Percentiles rank a stretch among this genome's conserved stretches.
These are phyloP conservation scores for Bretschneidera sinensis DNA, from an alignment of 345 rosid genomes.

Conservation along the genomic window DNA sequence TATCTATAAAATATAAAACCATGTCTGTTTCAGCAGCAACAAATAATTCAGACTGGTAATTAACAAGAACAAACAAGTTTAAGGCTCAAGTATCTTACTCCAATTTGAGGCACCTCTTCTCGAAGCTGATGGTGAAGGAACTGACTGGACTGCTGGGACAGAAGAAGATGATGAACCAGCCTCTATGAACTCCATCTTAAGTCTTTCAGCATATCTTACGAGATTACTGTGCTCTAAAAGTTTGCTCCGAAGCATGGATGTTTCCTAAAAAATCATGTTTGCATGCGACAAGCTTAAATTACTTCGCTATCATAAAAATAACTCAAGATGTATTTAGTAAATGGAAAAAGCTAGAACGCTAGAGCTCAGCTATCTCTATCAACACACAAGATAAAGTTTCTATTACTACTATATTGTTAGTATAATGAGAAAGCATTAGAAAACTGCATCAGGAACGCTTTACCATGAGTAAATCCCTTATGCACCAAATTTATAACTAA, in stretches of 20 bases:
- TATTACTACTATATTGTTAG: too few species aligned
- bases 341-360: not conserved
- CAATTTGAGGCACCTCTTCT: slow-evolving; percentile 42
- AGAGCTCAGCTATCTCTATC: not conserved
- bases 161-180: slow-evolving; percentile 50
- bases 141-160: slow-evolving; percentile 35
- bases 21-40: not conserved
- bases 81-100: slow-evolving; percentile 41
- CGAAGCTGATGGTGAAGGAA: slow-evolving; percentile 48
- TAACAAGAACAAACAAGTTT: not conserved
- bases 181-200: slow-evolving; percentile 53
- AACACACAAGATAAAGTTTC: not conserved
- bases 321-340: not conserved
- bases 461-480: not conserved
- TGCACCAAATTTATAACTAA: too few species aligned
- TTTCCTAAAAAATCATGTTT: slow-evolving; percentile 45
- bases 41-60: not conserved
- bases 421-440: too few species aligned
- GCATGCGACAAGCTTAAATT: slow-evolving; percentile 6
- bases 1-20: too few species aligned
- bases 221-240: slow-evolving; percentile 63
- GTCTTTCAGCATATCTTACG: slow-evolving; percentile 62
- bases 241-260: slow-evolving; percentile 52
- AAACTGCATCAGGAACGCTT: too few species aligned
- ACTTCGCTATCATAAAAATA: not conserved